A percentile compares a stretch with the other conserved stretches of the same genome.
Evolutionary conservation across 164 flowering plant species (phyloP).

Genomic region (Aristolochia contorta): DNA sequence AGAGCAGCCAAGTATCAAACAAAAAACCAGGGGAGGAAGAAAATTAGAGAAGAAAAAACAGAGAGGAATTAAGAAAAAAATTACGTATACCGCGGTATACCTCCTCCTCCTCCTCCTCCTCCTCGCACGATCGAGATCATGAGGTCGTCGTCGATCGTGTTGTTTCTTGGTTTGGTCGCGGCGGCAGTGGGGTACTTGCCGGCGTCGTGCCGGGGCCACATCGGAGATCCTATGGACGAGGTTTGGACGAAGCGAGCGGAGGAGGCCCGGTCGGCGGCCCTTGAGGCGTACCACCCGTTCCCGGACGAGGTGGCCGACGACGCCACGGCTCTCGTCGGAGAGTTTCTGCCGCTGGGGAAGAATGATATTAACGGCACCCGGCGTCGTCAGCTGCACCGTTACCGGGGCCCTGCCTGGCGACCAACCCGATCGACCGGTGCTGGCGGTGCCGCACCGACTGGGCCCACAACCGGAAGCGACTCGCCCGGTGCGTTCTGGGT

Average conservation of each 20-base stretch:
- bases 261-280: conserved; percentile 1
- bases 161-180: neutral
- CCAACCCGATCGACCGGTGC: conserved; percentile 75
- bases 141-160: neutral
- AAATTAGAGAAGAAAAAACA: no score
- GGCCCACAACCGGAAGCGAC: conserved; percentile 35
- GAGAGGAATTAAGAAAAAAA: no score
- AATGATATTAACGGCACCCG: conserved; percentile 45
- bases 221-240: conserved; percentile 7
- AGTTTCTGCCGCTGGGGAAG: conserved; percentile 25
- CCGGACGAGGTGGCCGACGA: conserved; percentile 8
- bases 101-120: no score
- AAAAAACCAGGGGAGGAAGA: no score
- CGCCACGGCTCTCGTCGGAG: conserved; percentile 7
- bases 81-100: no score
- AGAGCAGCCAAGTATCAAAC: no score
- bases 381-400: conserved; percentile 26
- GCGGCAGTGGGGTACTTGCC: no score
- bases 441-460: conserved; percentile 58
- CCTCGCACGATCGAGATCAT: no score
- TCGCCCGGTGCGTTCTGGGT: conserved; percentile 48
- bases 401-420: conserved; percentile 36
- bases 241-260: conserved; percentile 5
- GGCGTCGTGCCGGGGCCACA: neutral
- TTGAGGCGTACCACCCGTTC: conserved; percentile 4